Percentiles rank a stretch among this genome's conserved stretches.
Evolutionary conservation across 83 land plant genomes (phyloP).

Genomic region (Picea abies): DNA sequence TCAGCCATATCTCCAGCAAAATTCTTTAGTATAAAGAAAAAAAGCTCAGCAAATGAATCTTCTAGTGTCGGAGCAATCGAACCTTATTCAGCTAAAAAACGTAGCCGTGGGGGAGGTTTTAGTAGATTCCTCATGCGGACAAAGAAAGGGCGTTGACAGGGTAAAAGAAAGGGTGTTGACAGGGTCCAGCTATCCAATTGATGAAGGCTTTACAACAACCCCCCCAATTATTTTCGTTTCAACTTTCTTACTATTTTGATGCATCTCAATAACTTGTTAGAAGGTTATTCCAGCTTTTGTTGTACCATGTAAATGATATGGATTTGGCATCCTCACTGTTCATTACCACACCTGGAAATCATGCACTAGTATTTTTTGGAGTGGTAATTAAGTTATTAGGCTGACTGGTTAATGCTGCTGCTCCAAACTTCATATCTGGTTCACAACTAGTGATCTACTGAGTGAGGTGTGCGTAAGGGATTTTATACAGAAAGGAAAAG

Average conservation of each 20-base stretch:
- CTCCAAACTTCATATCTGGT: neutral
- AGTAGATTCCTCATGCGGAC: neutral
- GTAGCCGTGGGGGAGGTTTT: neutral
- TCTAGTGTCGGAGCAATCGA: neutral
- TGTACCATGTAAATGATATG: neutral
- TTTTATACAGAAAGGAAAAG: no score
- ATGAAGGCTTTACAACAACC: neutral
- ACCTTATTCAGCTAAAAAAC: slow-evolving; percentile 7
- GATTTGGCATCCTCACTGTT: slow-evolving; percentile 8
- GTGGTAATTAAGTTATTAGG: neutral
- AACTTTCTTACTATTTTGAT: neutral
- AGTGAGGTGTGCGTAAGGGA: neutral
- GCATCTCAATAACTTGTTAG: slow-evolving; percentile 2
- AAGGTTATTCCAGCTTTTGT: neutral
- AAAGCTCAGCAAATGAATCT: neutral
- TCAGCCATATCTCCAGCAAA: neutral
- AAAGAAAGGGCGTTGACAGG: slow-evolving; percentile 4
- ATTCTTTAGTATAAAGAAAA: neutral
- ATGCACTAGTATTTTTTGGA: neutral
- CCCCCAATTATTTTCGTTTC: no score
- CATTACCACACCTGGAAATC: neutral
- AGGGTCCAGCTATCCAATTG: neutral
- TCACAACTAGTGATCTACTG: neutral
- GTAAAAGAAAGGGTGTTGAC: neutral
- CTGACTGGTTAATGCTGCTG: neutral